phyloP scores from a whole-genome alignment of 495 filamentous ascomycete species.

The Polyplosphaeria fusca region DNA sequence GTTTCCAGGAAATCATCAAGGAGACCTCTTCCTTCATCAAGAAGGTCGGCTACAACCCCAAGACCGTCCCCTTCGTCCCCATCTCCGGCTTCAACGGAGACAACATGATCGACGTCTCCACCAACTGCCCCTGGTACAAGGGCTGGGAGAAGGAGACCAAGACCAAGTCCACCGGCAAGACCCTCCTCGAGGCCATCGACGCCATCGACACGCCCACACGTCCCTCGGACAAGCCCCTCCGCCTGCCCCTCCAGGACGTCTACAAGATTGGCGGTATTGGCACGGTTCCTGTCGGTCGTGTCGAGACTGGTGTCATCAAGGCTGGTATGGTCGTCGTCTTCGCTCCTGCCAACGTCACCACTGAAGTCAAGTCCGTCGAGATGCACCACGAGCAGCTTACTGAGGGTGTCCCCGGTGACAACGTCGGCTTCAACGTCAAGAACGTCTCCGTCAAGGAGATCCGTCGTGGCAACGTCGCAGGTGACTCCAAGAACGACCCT shows the following conservation, averaged over 20 bases:
- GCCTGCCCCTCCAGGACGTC: constrained; percentile 99
- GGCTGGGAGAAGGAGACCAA: constrained; percentile 99
- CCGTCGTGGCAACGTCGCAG: constrained; percentile 98
- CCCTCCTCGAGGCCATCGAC: constrained; percentile 98
- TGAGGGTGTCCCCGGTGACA: constrained; percentile 97
- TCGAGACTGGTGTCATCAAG: constrained; percentile 98
- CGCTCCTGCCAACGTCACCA: constrained; percentile 97
- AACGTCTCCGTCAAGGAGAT: constrained; percentile 99
- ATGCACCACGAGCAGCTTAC: constrained; percentile 99
- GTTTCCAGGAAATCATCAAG: constrained; percentile 99
- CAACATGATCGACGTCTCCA: constrained; percentile 94
- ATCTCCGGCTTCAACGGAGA: constrained; percentile 99
- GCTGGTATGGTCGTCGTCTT: constrained; percentile 97
- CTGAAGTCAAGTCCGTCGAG: constrained; percentile 99
- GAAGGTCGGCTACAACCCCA: constrained; percentile 99
- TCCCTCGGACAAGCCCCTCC: constrained; percentile 95
- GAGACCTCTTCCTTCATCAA: constrained; percentile 99
- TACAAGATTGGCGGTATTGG: constrained; percentile 99
- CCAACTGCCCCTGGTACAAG: constrained; percentile 99
- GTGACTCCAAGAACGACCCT: constrained; percentile 99
- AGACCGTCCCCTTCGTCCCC: constrained; percentile 94
- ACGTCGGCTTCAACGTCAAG: constrained; percentile 99
- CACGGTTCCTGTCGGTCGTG: constrained; percentile 99
- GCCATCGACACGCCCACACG: constrained; percentile 89
- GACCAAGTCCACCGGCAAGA: constrained; percentile 88